Percentiles rank a stretch among this genome's conserved stretches.
Evolutionary conservation across 2,329 filamentous ascomycete genomes (phyloP).

Genomic region (Trichoderma brevicompactum): DNA sequence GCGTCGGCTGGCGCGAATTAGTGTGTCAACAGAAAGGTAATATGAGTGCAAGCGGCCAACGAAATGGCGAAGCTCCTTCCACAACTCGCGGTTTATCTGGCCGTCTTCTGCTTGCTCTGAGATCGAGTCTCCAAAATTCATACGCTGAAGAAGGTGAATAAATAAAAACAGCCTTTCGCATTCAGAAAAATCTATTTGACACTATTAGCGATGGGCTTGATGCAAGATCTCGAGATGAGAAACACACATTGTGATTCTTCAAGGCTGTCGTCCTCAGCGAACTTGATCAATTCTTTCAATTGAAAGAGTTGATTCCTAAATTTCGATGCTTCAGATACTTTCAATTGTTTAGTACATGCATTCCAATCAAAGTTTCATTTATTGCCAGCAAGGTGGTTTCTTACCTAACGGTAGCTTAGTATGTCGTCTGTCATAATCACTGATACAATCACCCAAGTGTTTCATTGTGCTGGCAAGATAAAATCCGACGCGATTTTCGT

Average conservation of each 20-base stretch:
- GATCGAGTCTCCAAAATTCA: background rate
- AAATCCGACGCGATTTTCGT: conserved; percentile 28
- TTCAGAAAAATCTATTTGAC: conserved; percentile 2
- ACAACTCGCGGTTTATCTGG: background rate
- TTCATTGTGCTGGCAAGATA: conserved; percentile 32
- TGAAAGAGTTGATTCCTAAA: conserved; percentile 4
- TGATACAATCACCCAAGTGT: conserved; percentile 29
- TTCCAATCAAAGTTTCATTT: background rate
- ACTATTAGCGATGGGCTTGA: background rate
- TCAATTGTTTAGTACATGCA: too few species aligned
- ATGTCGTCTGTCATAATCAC: conserved; percentile 11
- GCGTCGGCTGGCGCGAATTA: conserved; percentile 32
- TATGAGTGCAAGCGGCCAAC: conserved; percentile 38
- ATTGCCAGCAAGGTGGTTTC: background rate
- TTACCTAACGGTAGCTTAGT: background rate
- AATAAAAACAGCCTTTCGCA: conserved; percentile 16
- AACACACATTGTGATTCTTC: background rate
- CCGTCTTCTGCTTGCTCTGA: conserved; percentile 24
- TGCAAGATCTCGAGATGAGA: background rate
- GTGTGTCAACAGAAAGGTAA: conserved; percentile 26
- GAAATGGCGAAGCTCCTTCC: conserved; percentile 40
- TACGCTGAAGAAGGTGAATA: conserved; percentile 4
- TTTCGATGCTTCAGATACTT: background rate
- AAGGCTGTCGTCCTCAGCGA: background rate
- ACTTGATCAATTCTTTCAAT: background rate